Conservation (phyloP, 208 protist genomes). For the Leishmania braziliensis region DNA sequence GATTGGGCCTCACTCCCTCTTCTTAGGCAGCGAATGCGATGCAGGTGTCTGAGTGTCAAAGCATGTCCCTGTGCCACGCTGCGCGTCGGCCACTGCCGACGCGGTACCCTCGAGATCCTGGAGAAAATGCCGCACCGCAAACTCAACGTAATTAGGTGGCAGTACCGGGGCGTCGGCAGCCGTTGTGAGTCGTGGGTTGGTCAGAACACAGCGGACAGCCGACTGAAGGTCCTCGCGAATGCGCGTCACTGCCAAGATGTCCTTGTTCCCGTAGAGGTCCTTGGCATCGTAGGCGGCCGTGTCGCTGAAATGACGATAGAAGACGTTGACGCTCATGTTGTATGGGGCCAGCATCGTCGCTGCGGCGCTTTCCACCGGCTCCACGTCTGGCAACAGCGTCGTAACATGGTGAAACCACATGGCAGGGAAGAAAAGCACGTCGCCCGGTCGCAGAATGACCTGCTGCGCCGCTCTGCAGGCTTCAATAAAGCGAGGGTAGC, state of each 20-base stretch:
- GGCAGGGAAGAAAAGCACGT: slow-evolving; percentile 94
- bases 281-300: slow-evolving; percentile 71
- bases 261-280: slow-evolving; percentile 92
- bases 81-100: slow-evolving; percentile 35
- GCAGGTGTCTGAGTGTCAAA: neutral
- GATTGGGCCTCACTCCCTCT: neutral
- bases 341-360: slow-evolving; percentile 15
- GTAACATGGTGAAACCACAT: slow-evolving; percentile 94
- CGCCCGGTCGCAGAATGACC: slow-evolving; percentile 85
- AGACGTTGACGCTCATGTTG: slow-evolving; percentile 89
- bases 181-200: slow-evolving; percentile 1
- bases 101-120: slow-evolving; percentile 72
- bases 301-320: slow-evolving; percentile 78
- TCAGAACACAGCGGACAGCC: slow-evolving; percentile 30
- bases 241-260: slow-evolving; percentile 58
- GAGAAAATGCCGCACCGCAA: slow-evolving; percentile 81
- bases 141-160: slow-evolving; percentile 63
- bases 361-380: neutral
- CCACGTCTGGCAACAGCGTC: slow-evolving; percentile 40
- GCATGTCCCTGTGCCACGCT: neutral
- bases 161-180: slow-evolving; percentile 14
- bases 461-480: slow-evolving; percentile 71
- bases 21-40: no score
- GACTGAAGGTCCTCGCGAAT: slow-evolving; percentile 50
- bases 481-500: slow-evolving; percentile 84